Conservation (phyloP, 192 early-diverging fungal species). For the Diversispora epigaea region DNA sequence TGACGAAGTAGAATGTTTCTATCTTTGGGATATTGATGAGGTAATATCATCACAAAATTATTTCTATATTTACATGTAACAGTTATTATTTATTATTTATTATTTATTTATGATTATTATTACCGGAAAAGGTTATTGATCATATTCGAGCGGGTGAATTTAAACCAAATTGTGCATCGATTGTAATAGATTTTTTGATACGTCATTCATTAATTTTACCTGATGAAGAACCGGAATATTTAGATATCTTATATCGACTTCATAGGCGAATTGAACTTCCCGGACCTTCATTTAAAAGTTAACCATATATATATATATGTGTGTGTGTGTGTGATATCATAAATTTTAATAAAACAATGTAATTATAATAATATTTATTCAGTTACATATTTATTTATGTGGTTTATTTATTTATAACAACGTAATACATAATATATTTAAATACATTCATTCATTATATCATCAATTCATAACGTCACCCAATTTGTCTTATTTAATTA, state of each 20-base stretch:
- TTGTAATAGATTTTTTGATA: constrained; percentile 82
- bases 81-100: constrained; percentile 10
- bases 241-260: constrained; percentile 64
- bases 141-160: constrained; percentile 58
- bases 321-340: too few species aligned
- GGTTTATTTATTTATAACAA: too few species aligned
- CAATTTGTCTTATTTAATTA: too few species aligned
- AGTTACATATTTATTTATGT: too few species aligned
- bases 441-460: too few species aligned
- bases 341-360: too few species aligned
- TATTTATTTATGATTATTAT: not conserved
- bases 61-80: not conserved
- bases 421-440: too few species aligned
- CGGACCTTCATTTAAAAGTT: constrained; percentile 50
- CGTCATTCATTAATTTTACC: constrained; percentile 69
- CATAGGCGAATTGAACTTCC: constrained; percentile 71
- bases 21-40: constrained; percentile 67
- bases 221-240: constrained; percentile 80
- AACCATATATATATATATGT: too few species aligned
- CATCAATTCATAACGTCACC: too few species aligned
- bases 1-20: constrained; percentile 82
- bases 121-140: constrained; percentile 32
- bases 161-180: constrained; percentile 82
- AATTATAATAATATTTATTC: too few species aligned
- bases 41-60: constrained; percentile 40